phyloP scores from a whole-genome alignment of 306 rosid genomes.

The Oxytropis ochrocephala region DNA sequence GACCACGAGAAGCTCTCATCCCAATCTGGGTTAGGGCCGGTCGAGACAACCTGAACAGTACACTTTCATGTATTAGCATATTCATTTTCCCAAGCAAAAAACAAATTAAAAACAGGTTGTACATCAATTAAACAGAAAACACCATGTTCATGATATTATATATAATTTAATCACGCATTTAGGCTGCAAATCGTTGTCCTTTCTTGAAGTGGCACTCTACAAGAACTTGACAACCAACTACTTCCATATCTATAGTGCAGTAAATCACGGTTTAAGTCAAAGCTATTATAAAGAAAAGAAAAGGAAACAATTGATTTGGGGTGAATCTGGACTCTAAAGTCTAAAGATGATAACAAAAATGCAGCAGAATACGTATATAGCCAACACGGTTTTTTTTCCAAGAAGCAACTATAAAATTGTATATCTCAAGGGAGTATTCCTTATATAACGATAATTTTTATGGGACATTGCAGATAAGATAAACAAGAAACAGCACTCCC shows the following conservation, averaged over 20 bases:
- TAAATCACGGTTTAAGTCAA: neutral
- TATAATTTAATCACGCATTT: neutral
- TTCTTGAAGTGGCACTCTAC: neutral
- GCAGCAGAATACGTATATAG: neutral
- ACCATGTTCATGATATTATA: neutral
- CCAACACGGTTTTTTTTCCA: neutral
- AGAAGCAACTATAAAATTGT: neutral
- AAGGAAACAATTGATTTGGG: neutral
- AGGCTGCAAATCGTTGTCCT: neutral
- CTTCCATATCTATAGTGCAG: neutral
- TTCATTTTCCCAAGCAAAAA: neutral
- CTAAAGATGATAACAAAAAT: neutral
- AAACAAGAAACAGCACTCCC: neutral
- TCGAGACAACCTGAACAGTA: conserved; percentile 72
- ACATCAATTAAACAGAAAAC: conserved; percentile 2
- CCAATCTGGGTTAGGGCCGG: conserved; percentile 96
- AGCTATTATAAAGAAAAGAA: neutral
- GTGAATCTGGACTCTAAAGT: conserved; percentile 4
- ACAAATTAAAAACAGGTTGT: neutral
- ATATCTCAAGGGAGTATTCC: neutral
- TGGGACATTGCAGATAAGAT: neutral
- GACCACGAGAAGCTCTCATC: conserved; percentile 96
- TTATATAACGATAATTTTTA: neutral
- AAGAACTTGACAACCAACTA: neutral
- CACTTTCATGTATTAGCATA: conserved; percentile 13